A percentile compares a stretch with the other conserved stretches of the same genome.
Conservation (phyloP, 192 early-diverging fungal species). For the Coemansia sp. region DNA sequence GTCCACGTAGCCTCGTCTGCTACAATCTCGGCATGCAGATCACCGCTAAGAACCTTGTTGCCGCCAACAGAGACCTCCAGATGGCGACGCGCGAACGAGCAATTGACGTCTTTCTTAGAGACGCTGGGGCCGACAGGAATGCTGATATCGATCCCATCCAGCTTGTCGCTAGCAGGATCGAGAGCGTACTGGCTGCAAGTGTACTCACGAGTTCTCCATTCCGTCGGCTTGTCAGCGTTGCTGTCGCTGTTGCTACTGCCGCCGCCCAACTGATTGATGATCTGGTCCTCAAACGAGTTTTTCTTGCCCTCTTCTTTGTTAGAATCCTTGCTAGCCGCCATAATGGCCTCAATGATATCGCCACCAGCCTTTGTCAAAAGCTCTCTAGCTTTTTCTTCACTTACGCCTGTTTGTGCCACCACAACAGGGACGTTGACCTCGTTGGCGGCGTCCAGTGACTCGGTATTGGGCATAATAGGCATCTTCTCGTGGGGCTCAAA, state of each 20-base stretch:
- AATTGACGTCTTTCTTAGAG: slow-evolving; percentile 20
- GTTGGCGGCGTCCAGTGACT: slow-evolving; percentile 13
- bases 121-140: slow-evolving; percentile 21
- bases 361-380: slow-evolving; percentile 57
- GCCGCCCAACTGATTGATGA: slow-evolving; percentile 35
- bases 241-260: slow-evolving; percentile 8
- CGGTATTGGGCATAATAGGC: slow-evolving; percentile 40
- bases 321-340: slow-evolving; percentile 38
- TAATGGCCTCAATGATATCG: slow-evolving; percentile 65
- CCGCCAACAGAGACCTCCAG: slow-evolving; percentile 19
- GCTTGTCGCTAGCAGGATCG: slow-evolving; percentile 16
- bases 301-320: slow-evolving; percentile 2
- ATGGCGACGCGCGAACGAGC: slow-evolving; percentile 25
- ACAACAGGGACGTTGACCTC: slow-evolving; percentile 58
- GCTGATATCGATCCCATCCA: slow-evolving; percentile 42
- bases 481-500: slow-evolving; percentile 42
- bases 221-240: slow-evolving; percentile 3
- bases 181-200: slow-evolving; percentile 36
- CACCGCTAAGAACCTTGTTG: slow-evolving; percentile 29
- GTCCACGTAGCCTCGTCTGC: slow-evolving; percentile 36
- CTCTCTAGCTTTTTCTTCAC: slow-evolving; percentile 56
- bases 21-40: slow-evolving; percentile 25
- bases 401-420: slow-evolving; percentile 59
- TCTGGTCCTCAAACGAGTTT: slow-evolving; percentile 26
- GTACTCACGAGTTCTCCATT: slow-evolving; percentile 46